A percentile compares a stretch with the other conserved stretches of the same genome.
phyloP scores from a whole-genome alignment of 2,329 filamentous ascomycete genomes.

The Aspergillus sp. region DNA sequence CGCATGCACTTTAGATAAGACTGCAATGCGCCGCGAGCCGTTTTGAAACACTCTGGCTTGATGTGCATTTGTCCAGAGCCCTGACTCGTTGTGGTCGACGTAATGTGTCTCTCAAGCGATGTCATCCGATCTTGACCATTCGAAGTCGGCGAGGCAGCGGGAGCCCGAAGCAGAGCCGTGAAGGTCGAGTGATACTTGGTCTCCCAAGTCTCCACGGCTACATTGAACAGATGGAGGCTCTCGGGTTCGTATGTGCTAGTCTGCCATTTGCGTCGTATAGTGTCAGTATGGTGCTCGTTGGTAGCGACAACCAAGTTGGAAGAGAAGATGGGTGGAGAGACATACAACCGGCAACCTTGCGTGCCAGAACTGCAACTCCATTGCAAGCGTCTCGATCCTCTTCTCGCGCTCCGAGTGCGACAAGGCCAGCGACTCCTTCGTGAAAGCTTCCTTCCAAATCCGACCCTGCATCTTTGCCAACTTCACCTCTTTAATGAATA shows the following conservation, averaged over 20 bases:
- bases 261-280: background rate
- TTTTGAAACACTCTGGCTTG: background rate
- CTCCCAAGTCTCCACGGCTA: background rate
- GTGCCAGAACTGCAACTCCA: background rate
- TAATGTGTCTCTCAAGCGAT: background rate
- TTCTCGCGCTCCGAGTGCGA: constrained; percentile 10
- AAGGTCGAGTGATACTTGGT: background rate
- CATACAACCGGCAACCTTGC: background rate
- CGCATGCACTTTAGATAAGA: background rate
- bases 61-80: background rate
- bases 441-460: constrained; percentile 23
- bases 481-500: constrained; percentile 18
- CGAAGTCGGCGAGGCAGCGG: background rate
- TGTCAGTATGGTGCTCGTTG: background rate
- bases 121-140: background rate
- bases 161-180: background rate
- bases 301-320: too few species aligned
- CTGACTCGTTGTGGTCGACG: background rate
- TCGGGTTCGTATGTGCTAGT: constrained; percentile 2
- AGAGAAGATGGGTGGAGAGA: background rate
- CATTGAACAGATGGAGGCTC: constrained; percentile 3
- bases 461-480: constrained; percentile 20
- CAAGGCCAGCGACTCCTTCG: background rate
- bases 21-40: background rate
- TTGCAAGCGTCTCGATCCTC: background rate